Evolutionary conservation across 73 alveolate genomes (phyloP), one percentile per base, ranked within the genome.

Genomic region (Loxodes magnus): DNA sequence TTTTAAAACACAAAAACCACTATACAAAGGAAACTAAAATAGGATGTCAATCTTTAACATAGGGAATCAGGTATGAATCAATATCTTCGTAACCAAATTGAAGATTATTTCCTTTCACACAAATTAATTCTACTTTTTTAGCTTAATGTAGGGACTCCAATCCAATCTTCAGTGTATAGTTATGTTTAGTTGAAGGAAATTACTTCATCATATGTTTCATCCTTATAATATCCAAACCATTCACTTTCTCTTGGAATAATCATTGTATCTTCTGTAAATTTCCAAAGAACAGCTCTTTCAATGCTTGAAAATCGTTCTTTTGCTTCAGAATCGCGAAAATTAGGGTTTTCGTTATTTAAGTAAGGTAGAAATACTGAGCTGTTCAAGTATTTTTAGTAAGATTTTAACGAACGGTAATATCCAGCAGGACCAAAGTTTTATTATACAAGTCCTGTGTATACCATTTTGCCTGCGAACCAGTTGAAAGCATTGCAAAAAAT

Each of bases 361-460:
- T n/a, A n/a, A n/a, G n/a, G n/a, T n/a, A n/a, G n/a, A n/a, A n/a
- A n/a, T n/a, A n/a, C n/a, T n/a, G n/a, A n/a, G n/a, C n/a, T n/a
- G n/a, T n/a, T n/a, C n/a, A n/a, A n/a, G n/a, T n/a, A n/a, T n/a
- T n/a, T n/a, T n/a, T n/a, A n/a, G n/a, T n/a, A n/a, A n/a, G n/a
- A n/a, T n/a, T n/a, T n/a, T n/a, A n/a, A n/a, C n/a, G n/a, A n/a
- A n/a, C n/a, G n/a, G n/a, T n/a, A 88, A 67, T 88, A 88, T 23
- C 95, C 97, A 20, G 95, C 84, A 5, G 95, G 95, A 0, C 93
- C 97, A 5, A 79, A 30, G 26, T 64, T 43, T 14, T 74, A 52
- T 65, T 84, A 85, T 34, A 52, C 49, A 43, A 59, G 53, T 20
- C 62, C 55, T 53, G 50, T 70, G 55, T 82, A 82, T 20, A 77